These are phyloP conservation scores for Russula sp. DNA, from an alignment of 768 basidiomycete species.

Conservation along the genomic window DNA sequence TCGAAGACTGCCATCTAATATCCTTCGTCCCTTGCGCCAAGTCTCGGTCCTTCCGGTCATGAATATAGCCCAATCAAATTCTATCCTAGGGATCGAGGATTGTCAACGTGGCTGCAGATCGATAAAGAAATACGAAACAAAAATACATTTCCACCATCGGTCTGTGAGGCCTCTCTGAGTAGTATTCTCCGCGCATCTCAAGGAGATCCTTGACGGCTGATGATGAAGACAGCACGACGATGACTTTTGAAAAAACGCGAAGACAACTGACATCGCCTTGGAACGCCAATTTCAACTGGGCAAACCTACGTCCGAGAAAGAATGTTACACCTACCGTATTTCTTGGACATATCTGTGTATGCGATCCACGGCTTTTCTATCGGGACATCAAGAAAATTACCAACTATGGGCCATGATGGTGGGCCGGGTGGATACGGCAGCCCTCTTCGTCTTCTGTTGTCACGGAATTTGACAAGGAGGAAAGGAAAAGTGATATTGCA, in stretches of 20 bases:
- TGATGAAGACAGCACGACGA: constrained; percentile 7
- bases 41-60: neutral
- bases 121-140: neutral
- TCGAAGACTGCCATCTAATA: constrained; percentile 14
- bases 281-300: neutral
- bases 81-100: neutral
- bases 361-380: constrained; percentile 6
- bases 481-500: neutral
- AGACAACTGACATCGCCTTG: constrained; percentile 22
- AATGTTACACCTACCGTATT: constrained; percentile 12
- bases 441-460: neutral
- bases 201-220: constrained; percentile 15
- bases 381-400: constrained; percentile 22
- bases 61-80: neutral
- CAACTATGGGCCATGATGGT: constrained; percentile 3
- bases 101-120: neutral
- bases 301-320: neutral
- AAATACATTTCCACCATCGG: constrained; percentile 9
- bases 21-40: neutral
- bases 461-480: neutral
- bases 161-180: constrained; percentile 15
- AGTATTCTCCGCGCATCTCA: constrained; percentile 13
- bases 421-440: constrained; percentile 17
- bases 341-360: constrained; percentile 9
- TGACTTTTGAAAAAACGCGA: constrained; percentile 9